Evolutionary conservation across 2,329 filamentous ascomycete species (phyloP).

Genomic region (Fusarium drepaniforme): DNA sequence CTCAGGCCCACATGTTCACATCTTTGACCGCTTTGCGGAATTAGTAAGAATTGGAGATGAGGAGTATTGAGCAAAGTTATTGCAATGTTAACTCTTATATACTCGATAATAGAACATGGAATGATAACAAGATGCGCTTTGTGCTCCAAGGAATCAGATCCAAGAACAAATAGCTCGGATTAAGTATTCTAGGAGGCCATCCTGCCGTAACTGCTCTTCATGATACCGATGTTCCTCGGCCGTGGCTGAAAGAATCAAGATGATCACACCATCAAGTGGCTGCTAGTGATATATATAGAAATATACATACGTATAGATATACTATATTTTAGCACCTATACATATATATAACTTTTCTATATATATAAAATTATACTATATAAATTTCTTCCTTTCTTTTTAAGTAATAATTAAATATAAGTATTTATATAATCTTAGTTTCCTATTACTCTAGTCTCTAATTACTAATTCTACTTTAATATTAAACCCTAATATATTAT

Average conservation of each 20-base stretch:
- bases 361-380: not conserved
- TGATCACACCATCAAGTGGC: not conserved
- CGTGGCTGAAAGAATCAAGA: not conserved
- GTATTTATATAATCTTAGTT: not conserved
- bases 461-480: not conserved
- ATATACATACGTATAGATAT: not conserved
- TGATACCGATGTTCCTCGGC: not conserved
- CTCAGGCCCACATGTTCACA: not conserved
- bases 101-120: too few species aligned
- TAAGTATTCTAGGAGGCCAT: not conserved
- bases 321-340: not conserved
- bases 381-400: too few species aligned
- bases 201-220: not conserved
- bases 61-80: not conserved
- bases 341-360: not conserved
- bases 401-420: not conserved
- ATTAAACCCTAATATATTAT: not conserved
- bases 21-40: not conserved
- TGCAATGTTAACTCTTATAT: too few species aligned
- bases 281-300: too few species aligned
- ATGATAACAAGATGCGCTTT: too few species aligned
- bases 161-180: not conserved
- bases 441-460: not conserved
- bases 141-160: not conserved
- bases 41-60: not conserved